Base-by-base conservation (phyloP, 2,329 filamentous ascomycete genomes). In the Pseudofabraea citricarpa region DNA sequence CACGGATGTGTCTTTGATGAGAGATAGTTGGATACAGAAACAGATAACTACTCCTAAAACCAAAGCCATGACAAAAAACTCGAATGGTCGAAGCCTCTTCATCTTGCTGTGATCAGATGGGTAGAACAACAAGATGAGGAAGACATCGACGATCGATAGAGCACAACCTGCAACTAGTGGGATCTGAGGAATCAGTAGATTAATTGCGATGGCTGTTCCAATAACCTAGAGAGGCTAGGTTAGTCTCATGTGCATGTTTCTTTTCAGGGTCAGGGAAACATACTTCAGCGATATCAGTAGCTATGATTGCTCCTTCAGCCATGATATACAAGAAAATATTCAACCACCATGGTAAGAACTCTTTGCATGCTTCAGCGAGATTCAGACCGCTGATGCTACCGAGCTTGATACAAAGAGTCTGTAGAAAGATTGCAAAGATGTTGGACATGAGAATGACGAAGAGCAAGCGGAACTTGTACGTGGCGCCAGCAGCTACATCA, bases 1-100 rank as follows among this genome's bases (percentile, higher is more conserved):
- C 1, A 77, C 66, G 4, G 67, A 66, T 0, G 75, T 75, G 49
- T 74, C 64, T 35, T 70, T 55, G 50, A 87, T 79, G 26, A 85
- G 59, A 2, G 79, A 79, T 29, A 87, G 67, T 56, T 87, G 80
- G 32, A 85, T 80, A 59, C 79, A 83, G 59, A 87, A 87, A 63
- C 83, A 86, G 23, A 85, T 60, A 1, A 84, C 79, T 2, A 87
- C 83, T 10, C 75, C 81, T n/a, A 86, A 54, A 9, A 87, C 83
- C 3, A 87, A 64, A 1, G 74, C 60, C 44, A 74, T 70, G 19
- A 87, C 80, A 51, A 84, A 80, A 41, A 73, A 64, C 60, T 87
- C 83, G 48, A 87, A 86, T n/a, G 71, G 52, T 15, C 80, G 71
- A 7, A 83, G 63, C 2, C 76, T 75, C 32, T 67, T 71, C 71